Base-by-base conservation (phyloP, 2,329 filamentous ascomycete species). In the Fusarium penzigii region DNA sequence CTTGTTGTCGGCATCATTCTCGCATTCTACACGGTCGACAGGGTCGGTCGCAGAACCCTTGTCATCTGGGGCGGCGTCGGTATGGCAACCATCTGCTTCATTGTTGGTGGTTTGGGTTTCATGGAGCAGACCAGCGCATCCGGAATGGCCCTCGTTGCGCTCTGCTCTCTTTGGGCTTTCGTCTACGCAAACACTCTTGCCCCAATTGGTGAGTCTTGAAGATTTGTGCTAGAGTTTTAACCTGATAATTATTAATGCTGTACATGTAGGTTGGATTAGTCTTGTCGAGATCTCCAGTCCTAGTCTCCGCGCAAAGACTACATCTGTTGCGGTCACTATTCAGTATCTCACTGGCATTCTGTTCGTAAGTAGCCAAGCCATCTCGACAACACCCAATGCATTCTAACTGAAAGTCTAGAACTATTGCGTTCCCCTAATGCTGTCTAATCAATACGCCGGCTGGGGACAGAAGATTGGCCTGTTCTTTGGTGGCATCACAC, bases 371-470 rank as follows among this genome's bases (percentile, higher is more conserved):
- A 25, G 20, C 20, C 20, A 4, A 25, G 4, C 4, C 20, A 25
- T 25, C 20, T 25, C 20, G 20, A 25, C 20, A 25, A 25, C 4
- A 4, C 20, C 20, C 20, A 7, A 25, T 7, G 7, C 4, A 4
- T 4, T 25, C 7, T 25, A 25, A 7, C 20, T 25, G 7, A 44
- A 54, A 9, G 46, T 49, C 36, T 52, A 36, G 34, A 57, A 46
- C 41, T 61, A 61, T 32, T 55, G 49, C 10, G 47, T 50, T 3
- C 58, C 58, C 2, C 43, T 61, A 7, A 57, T 61, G 58, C 50
- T 61, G 5, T 57, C 51, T 1, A 51, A 51, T 25, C 20, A 25
- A 25, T 25, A 25, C 7, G 20, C 20, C 7, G 20, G 20, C 20
- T 25, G 20, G 20, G 20, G 20, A 25, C 20, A 25, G 20, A 25